Conservation (phyloP, 305 asterid genomes). For the Fraxinus ornus region DNA sequence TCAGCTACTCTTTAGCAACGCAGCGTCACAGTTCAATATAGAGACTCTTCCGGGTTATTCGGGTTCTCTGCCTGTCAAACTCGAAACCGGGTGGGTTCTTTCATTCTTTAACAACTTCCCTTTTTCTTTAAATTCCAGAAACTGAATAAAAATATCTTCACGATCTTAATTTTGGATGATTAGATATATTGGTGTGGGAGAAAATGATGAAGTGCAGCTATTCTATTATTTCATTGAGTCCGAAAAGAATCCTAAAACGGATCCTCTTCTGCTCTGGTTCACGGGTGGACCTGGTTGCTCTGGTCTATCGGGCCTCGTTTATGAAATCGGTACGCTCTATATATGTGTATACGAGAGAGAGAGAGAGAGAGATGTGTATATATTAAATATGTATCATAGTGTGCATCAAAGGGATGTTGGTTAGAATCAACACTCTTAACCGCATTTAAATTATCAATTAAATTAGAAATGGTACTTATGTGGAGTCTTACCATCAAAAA, state of each 20-base stretch:
- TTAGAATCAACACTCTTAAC: too few species aligned
- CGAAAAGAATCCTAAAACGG: conserved; percentile 32
- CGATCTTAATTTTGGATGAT: neutral
- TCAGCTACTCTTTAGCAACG: neutral
- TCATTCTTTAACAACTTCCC: neutral
- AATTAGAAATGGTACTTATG: too few species aligned
- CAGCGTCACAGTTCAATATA: neutral
- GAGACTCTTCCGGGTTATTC: conserved; percentile 35
- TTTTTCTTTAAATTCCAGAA: too few species aligned
- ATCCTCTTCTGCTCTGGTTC: conserved; percentile 43
- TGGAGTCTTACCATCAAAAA: too few species aligned
- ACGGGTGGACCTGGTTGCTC: conserved; percentile 51
- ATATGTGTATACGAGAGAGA: too few species aligned
- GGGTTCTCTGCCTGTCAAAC: conserved; percentile 41
- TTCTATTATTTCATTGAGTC: conserved; percentile 43
- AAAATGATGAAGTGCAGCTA: conserved; percentile 28
- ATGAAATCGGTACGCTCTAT: conserved; percentile 28
- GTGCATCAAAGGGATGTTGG: too few species aligned
- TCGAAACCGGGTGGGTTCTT: conserved; percentile 29
- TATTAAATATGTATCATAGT: too few species aligned
- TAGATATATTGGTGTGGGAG: conserved; percentile 29
- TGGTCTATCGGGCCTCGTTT: conserved; percentile 36
- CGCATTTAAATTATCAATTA: too few species aligned
- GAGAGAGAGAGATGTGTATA: too few species aligned
- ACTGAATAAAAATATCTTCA: neutral